Evolutionary conservation across 2,329 filamentous ascomycete genomes (phyloP).

Genomic region (Epicoccum nigrum): DNA sequence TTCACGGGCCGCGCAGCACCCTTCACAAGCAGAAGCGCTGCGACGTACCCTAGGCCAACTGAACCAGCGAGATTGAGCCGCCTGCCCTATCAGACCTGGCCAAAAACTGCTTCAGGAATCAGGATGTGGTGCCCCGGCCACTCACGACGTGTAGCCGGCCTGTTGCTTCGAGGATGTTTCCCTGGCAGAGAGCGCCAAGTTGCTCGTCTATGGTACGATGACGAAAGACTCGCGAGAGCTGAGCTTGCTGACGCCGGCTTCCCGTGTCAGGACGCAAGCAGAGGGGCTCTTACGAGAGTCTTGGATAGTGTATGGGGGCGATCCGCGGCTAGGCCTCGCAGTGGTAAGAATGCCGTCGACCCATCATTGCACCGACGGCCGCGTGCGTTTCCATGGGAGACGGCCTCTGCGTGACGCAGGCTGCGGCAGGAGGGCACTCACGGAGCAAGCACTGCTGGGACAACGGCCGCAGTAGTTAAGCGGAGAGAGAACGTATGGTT

Average conservation of each 20-base stretch:
- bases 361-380: constrained; percentile 12
- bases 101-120: constrained; percentile 27
- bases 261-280: constrained; percentile 24
- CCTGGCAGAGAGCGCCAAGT: constrained; percentile 39
- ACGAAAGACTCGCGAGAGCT: constrained; percentile 38
- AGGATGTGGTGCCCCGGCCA: constrained; percentile 28
- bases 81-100: constrained; percentile 33
- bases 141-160: constrained; percentile 21
- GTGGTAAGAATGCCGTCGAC: constrained; percentile 16
- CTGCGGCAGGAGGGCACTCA: constrained; percentile 21
- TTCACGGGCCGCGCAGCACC: constrained; percentile 39
- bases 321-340: constrained; percentile 23
- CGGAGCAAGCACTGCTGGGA: constrained; percentile 21
- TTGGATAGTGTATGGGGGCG: constrained; percentile 4
- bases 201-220: constrained; percentile 30
- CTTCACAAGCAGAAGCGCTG: constrained; percentile 29
- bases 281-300: constrained; percentile 19
- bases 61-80: constrained; percentile 36
- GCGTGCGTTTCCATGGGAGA: constrained; percentile 35
- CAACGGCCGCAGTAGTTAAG: constrained; percentile 26
- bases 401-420: constrained; percentile 31
- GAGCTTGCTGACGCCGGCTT: constrained; percentile 21
- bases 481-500: constrained; percentile 35
- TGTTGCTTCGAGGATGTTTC: constrained; percentile 33
- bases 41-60: constrained; percentile 39